These are phyloP conservation scores for Leccinum huronense DNA, from an alignment of 1,284 basidiomycete genomes.

Conservation along the genomic window DNA sequence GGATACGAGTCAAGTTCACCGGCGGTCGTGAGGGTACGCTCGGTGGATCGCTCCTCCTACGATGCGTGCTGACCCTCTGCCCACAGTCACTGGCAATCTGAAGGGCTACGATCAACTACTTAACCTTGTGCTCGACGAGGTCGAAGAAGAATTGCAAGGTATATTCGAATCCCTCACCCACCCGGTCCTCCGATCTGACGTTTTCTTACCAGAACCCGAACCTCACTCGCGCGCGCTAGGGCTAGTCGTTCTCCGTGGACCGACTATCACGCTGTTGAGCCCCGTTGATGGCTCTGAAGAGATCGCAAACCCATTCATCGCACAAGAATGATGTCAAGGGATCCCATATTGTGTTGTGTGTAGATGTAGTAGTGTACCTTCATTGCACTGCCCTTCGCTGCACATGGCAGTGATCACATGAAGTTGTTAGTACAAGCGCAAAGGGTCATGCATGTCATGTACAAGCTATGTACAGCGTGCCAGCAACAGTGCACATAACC, in stretches of 20 bases:
- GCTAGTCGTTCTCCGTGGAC: slow-evolving; percentile 85
- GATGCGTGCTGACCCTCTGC: slow-evolving; percentile 4
- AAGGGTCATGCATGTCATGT: not conserved
- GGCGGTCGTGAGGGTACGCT: slow-evolving; percentile 89
- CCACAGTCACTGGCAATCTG: slow-evolving; percentile 81
- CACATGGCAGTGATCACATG: slow-evolving; percentile 24
- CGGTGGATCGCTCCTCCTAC: not conserved
- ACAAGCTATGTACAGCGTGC: not conserved
- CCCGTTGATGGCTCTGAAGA: slow-evolving; percentile 92
- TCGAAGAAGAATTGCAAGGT: slow-evolving; percentile 76
- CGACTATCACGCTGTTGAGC: slow-evolving; percentile 88
- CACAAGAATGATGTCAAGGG: slow-evolving; percentile 41
- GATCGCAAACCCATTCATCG: slow-evolving; percentile 80
- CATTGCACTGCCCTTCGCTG: slow-evolving; percentile 11
- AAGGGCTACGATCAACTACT: slow-evolving; percentile 98
- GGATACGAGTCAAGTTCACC: slow-evolving; percentile 94
- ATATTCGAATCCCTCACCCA: slow-evolving; percentile 21
- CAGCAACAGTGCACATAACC: slow-evolving; percentile 8
- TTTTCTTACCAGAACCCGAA: slow-evolving; percentile 52
- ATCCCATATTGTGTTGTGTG: not conserved
- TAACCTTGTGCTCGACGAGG: slow-evolving; percentile 92
- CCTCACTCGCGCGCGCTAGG: slow-evolving; percentile 70
- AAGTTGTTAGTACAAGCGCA: not conserved
- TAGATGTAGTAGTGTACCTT: slow-evolving; percentile 3
- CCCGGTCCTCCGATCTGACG: slow-evolving; percentile 19